Evolutionary conservation across 139 green algal genomes (phyloP), one percentile per base, ranked within the genome.

Genomic region (Coelastrella sp.): DNA sequence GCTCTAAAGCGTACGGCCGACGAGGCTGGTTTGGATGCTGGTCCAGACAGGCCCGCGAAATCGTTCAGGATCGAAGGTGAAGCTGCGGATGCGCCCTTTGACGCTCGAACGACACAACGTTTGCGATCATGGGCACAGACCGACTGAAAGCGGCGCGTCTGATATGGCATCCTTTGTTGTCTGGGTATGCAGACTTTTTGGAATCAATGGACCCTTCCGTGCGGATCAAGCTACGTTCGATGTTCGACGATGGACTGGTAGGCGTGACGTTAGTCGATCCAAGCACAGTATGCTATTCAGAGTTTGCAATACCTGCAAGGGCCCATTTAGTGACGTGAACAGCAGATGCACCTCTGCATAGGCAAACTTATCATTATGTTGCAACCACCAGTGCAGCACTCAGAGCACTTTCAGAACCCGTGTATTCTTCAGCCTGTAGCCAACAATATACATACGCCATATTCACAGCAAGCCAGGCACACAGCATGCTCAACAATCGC

Each of bases 181-280:
- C 27, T 73, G 67, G 67, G 59, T 67, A 17, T 81, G 75, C 75
- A 82, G 75, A 82, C 75, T 82, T 82, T n/a, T 43, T 82, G 75
- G 75, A 82, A 69, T 82, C 75, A 4, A 82, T 84, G 78, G 78
- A 84, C 62, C 60, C 78, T 2, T 84, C 78, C 43, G 78, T 84
- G 38, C 78, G 78, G 53, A 84, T 84, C 60, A 84, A 84, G 78
- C 78, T 84, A n/a, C 78, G 78, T 9, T 84, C 78, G 38, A 84
- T 84, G 78, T 84, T 84, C 78, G 78, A 84, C 40, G 78, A 84
- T 27, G 41, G 60, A 34, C 13, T 84, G 78, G 78, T 84, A 84
- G 60, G 78, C 78, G 37, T 37, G 27, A 15, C 11, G 11, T 9
- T 57, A 57, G 45, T n/a, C n/a, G n/a, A n/a, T n/a, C n/a, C n/a